Percentiles rank a stretch among this genome's conserved stretches.
Evolutionary conservation across 1,284 basidiomycete species (phyloP).

Genomic region (Laetiporus sulphureus): DNA sequence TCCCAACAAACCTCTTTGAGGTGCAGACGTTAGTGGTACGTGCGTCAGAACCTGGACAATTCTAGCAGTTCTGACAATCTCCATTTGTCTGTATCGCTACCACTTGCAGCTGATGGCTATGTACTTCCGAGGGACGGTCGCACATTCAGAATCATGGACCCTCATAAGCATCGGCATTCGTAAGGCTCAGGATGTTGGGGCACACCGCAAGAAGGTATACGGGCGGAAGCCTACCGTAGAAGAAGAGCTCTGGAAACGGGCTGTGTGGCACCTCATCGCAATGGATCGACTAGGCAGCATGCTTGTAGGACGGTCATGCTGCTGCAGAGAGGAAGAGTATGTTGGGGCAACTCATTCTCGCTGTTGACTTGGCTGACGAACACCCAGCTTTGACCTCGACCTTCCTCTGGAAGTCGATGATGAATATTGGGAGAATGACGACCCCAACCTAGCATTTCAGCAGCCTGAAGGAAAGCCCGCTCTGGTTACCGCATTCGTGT

Average conservation of each 20-base stretch:
- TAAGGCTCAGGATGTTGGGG: slow-evolving; percentile 36
- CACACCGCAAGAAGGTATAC: slow-evolving; percentile 30
- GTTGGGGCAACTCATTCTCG: slow-evolving; percentile 19
- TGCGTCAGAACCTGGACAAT: no score
- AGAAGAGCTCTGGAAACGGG: slow-evolving; percentile 46
- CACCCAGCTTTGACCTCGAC: slow-evolving; percentile 68
- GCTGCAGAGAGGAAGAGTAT: slow-evolving; percentile 75
- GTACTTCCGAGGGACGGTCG: slow-evolving; percentile 28
- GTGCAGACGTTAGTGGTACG: slow-evolving; percentile 26
- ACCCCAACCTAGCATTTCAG: slow-evolving; percentile 41
- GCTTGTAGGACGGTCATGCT: slow-evolving; percentile 64
- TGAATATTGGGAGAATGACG: slow-evolving; percentile 68
- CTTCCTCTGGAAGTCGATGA: slow-evolving; percentile 82
- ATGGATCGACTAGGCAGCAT: slow-evolving; percentile 62
- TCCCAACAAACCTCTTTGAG: slow-evolving; percentile 25
- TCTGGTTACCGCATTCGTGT: slow-evolving; percentile 56
- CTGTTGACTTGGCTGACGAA: background rate
- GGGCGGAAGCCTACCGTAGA: slow-evolving; percentile 24
- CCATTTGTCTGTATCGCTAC: background rate
- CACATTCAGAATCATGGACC: slow-evolving; percentile 33
- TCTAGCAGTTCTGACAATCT: slow-evolving; percentile 1
- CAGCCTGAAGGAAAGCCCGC: slow-evolving; percentile 65
- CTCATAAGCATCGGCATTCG: slow-evolving; percentile 36
- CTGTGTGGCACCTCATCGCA: slow-evolving; percentile 46
- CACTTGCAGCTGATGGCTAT: slow-evolving; percentile 19